phyloP scores from a whole-genome alignment of 371 early-diverging fungal genomes.

The Syncephalastrum sp. region DNA sequence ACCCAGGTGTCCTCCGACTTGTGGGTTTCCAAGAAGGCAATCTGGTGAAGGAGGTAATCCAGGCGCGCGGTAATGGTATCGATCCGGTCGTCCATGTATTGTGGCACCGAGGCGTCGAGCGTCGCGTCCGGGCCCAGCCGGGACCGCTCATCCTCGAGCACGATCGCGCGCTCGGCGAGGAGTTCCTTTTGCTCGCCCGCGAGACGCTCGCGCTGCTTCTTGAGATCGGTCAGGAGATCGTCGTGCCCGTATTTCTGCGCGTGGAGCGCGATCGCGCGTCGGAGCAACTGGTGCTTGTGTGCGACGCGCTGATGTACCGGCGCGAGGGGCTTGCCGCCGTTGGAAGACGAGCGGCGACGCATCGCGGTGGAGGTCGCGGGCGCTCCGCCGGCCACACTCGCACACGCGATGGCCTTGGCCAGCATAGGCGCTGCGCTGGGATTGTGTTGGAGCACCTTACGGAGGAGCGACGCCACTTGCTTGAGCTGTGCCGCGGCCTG shows the following conservation, averaged over 20 bases:
- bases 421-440: constrained; percentile 41
- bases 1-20: constrained; percentile 7
- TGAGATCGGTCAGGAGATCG: constrained; percentile 1
- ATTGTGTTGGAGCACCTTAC: constrained; percentile 23
- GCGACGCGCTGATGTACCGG: constrained; percentile 27
- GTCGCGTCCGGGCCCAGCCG: constrained; percentile 5
- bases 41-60: constrained; percentile 23
- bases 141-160: constrained; percentile 50
- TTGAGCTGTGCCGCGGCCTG: constrained; percentile 29
- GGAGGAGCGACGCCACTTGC: constrained; percentile 31
- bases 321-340: constrained; percentile 8
- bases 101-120: constrained; percentile 34
- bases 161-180: constrained; percentile 60
- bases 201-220: constrained; percentile 48
- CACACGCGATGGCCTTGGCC: constrained; percentile 37
- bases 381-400: constrained; percentile 49
- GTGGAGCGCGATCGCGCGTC: constrained; percentile 10
- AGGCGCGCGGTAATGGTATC: constrained; percentile 34
- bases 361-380: constrained; percentile 12
- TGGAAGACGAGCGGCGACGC: constrained; percentile 5
- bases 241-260: background rate
- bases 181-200: constrained; percentile 65
- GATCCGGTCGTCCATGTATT: constrained; percentile 83
- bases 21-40: background rate
- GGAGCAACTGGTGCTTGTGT: constrained; percentile 30